Percentiles rank a stretch among this genome's conserved stretches.
Evolutionary conservation across 805 yeast species (phyloP).

Genomic region (Ogataea degrootiae): DNA sequence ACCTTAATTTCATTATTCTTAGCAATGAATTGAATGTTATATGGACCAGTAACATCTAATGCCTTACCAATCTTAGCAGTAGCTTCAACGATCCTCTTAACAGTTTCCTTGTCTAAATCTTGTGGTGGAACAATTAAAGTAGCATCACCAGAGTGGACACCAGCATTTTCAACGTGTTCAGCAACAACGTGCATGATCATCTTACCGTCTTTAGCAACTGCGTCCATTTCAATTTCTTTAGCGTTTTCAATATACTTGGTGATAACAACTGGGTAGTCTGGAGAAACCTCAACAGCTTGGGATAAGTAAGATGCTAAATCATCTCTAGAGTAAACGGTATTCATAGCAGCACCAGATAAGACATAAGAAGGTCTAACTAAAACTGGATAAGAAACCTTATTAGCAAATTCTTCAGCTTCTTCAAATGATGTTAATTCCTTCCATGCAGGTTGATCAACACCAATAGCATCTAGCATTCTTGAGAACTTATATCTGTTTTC

Average conservation of each 20-base stretch:
- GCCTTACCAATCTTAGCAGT: slow-evolving; percentile 96
- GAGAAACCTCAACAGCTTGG: slow-evolving; percentile 96
- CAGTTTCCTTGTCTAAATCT: slow-evolving; percentile 88
- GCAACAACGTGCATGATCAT: slow-evolving; percentile 96
- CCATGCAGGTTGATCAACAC: slow-evolving; percentile 99
- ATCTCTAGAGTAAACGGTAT: slow-evolving; percentile 85
- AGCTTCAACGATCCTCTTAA: slow-evolving; percentile 84
- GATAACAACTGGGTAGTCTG: slow-evolving; percentile 96
- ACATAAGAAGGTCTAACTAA: slow-evolving; percentile 97
- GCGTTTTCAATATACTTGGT: slow-evolving; percentile 96
- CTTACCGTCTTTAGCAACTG: slow-evolving; percentile 93
- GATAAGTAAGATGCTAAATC: slow-evolving; percentile 83
- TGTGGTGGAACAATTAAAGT: slow-evolving; percentile 96
- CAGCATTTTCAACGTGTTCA: slow-evolving; percentile 98
- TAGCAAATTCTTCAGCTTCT: slow-evolving; percentile 91
- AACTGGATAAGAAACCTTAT: slow-evolving; percentile 88
- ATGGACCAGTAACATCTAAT: slow-evolving; percentile 94
- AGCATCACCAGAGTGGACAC: slow-evolving; percentile 99
- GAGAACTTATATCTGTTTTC: slow-evolving; percentile 98
- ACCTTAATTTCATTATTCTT: slow-evolving; percentile 95
- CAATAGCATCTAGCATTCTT: slow-evolving; percentile 92
- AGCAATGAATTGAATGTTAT: slow-evolving; percentile 94
- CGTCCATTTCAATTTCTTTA: slow-evolving; percentile 98
- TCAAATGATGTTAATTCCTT: slow-evolving; percentile 89
- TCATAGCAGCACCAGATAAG: slow-evolving; percentile 98